Conservation (phyloP, 805 yeast species). For the Monosporozyma siamensis region DNA sequence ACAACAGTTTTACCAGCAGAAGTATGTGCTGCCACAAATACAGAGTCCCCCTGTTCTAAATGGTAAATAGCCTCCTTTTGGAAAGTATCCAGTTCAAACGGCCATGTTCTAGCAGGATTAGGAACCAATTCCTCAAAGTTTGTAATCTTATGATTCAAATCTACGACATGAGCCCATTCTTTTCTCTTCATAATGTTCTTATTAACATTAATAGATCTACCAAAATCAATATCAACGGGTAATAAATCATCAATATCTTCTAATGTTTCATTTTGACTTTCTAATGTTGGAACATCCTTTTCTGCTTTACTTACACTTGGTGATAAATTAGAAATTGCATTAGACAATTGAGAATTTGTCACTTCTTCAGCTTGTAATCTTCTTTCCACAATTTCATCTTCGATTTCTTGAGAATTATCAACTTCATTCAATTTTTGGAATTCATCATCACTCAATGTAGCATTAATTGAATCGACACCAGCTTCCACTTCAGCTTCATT, state of each 20-base stretch:
- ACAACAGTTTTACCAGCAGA: slow-evolving; percentile 98
- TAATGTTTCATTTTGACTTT: slow-evolving; percentile 9
- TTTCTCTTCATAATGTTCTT: slow-evolving; percentile 32
- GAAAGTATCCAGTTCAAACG: slow-evolving; percentile 87
- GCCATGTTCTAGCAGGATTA: slow-evolving; percentile 88
- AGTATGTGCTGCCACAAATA: slow-evolving; percentile 97
- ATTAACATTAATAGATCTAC: slow-evolving; percentile 29
- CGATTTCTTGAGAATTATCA: slow-evolving; percentile 30
- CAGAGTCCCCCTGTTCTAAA: slow-evolving; percentile 95
- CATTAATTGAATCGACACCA: slow-evolving; percentile 7
- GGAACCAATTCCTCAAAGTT: slow-evolving; percentile 87
- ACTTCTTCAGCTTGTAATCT: slow-evolving; percentile 14
- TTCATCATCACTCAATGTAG: slow-evolving; percentile 8
- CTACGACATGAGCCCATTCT: slow-evolving; percentile 94
- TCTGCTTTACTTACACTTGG: slow-evolving; percentile 6
- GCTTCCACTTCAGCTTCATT: slow-evolving; percentile 4
- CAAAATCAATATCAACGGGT: slow-evolving; percentile 43
- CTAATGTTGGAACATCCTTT: slow-evolving; percentile 2
- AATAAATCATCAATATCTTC: slow-evolving; percentile 37
- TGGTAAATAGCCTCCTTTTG: slow-evolving; percentile 97
- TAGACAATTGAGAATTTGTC: slow-evolving; percentile 1
- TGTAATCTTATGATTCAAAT: slow-evolving; percentile 69
- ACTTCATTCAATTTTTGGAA: slow-evolving; percentile 16
- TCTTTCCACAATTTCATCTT: slow-evolving; percentile 33
- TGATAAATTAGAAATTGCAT: slow-evolving; percentile 8